Percentiles rank a stretch among this genome's conserved stretches.
phyloP scores from a whole-genome alignment of 2,329 filamentous ascomycete genomes.

The Monosporascus sp. region DNA sequence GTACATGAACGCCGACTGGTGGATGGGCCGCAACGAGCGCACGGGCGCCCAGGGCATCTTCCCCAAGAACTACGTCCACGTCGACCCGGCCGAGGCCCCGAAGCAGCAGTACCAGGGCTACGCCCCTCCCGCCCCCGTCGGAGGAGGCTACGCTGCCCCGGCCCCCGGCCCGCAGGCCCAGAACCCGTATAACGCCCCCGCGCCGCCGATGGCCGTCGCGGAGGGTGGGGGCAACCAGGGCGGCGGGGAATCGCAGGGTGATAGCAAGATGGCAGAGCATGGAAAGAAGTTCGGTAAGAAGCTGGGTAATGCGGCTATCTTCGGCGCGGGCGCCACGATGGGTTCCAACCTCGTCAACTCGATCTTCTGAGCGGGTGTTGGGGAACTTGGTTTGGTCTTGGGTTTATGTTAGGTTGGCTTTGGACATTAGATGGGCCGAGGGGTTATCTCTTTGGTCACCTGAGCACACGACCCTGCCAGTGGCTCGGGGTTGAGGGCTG shows the following conservation, averaged over 20 bases:
- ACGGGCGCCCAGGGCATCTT: conserved; percentile 89
- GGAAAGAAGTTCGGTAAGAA: conserved; percentile 98
- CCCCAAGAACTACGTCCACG: conserved; percentile 81
- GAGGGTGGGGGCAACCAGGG: conserved; percentile 40
- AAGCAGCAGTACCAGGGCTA: conserved; percentile 19
- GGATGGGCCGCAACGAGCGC: conserved; percentile 81
- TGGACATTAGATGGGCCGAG: too few relatives aligned
- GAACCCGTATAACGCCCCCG: conserved; percentile 63
- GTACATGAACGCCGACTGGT: conserved; percentile 98
- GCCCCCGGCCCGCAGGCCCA: conserved; percentile 39
- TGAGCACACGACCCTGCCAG: too few relatives aligned
- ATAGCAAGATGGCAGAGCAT: conserved; percentile 63
- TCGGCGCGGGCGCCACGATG: conserved; percentile 87
- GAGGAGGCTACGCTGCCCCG: conserved; percentile 24
- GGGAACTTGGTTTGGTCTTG: too few relatives aligned
- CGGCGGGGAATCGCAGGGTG: conserved; percentile 29
- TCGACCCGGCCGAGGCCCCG: conserved; percentile 56
- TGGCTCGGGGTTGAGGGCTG: too few relatives aligned
- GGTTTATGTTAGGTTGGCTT: too few relatives aligned
- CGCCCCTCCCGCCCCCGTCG: conserved; percentile 17
- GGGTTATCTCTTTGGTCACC: too few relatives aligned
- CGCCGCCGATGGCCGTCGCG: conserved; percentile 71
- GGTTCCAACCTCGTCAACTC: conserved; percentile 86
- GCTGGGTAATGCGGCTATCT: conserved; percentile 76
- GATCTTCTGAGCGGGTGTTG: conserved; percentile 61